These are phyloP conservation scores for Sphaerobolus stellatus DNA, from an alignment of 1,284 basidiomycete species.

Conservation along the genomic window DNA sequence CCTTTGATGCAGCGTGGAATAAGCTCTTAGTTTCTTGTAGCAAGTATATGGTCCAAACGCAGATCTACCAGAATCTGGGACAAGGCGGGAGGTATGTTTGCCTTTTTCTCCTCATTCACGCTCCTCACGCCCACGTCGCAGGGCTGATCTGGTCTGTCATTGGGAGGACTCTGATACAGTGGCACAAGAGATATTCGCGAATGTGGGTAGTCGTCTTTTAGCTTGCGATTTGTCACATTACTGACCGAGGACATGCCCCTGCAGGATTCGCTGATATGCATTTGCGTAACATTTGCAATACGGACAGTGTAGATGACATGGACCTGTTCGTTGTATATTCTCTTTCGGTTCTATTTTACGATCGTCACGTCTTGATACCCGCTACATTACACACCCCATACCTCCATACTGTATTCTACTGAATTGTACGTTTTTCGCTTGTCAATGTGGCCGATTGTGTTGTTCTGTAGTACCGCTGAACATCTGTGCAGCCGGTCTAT, in stretches of 20 bases:
- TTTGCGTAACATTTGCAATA: conserved; percentile 72
- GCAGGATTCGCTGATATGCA: conserved; percentile 72
- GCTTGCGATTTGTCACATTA: conserved; percentile 17
- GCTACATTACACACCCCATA: conserved; percentile 1
- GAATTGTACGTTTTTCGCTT: conserved; percentile 1
- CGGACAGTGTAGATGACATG: conserved; percentile 41
- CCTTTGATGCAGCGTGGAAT: conserved; percentile 1
- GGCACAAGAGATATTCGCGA: conserved; percentile 66
- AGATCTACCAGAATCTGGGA: conserved; percentile 76
- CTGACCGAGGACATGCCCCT: conserved; percentile 12
- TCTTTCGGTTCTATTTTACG: background rate
- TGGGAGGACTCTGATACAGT: conserved; percentile 74
- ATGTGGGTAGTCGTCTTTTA: conserved; percentile 44
- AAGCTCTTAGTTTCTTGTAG: conserved; percentile 35
- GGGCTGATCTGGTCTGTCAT: conserved; percentile 67
- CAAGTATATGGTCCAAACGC: conserved; percentile 80
- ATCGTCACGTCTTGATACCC: conserved; percentile 5
- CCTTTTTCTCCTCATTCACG: conserved; percentile 15
- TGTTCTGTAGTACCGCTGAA: too few species aligned
- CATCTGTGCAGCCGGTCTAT: too few species aligned
- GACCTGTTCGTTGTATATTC: background rate
- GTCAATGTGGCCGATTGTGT: too few species aligned
- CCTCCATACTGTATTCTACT: conserved; percentile 11
- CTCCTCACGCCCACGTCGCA: conserved; percentile 23
- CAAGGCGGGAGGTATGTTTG: conserved; percentile 68